Conservation (phyloP, 495 filamentous ascomycete species). For the Podospora sp. region DNA sequence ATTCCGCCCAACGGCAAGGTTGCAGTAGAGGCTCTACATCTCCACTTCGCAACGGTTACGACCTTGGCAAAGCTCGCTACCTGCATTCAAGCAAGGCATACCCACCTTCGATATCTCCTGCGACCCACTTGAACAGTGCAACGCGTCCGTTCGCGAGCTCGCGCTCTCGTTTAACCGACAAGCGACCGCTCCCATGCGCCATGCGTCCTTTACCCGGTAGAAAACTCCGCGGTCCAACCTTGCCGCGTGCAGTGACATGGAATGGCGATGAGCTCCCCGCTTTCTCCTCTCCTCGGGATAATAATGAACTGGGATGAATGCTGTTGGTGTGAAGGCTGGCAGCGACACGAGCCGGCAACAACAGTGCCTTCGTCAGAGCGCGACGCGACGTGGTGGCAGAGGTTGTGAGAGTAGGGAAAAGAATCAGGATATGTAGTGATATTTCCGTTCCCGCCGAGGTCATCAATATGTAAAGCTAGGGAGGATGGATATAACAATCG, state of each 20-base stretch:
- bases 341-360: background rate
- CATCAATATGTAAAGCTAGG: background rate
- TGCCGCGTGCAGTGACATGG: background rate
- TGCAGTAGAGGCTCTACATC: background rate
- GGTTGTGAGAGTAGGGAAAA: background rate
- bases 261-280: background rate
- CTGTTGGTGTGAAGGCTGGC: background rate
- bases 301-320: background rate
- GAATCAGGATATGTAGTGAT: background rate
- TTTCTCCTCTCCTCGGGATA: background rate
- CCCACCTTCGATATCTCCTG: background rate
- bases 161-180: background rate
- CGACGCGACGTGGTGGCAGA: background rate
- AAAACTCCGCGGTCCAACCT: background rate
- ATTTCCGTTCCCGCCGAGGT: background rate
- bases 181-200: background rate
- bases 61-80: background rate
- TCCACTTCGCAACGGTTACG: background rate
- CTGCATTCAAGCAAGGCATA: background rate
- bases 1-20: background rate
- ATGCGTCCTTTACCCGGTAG: background rate
- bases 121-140: background rate
- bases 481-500: background rate
- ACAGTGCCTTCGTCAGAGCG: background rate
- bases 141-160: background rate